These are phyloP conservation scores for Pseudogymnoascus sp. DNA, from an alignment of 2,329 filamentous ascomycete genomes.

Conservation along the genomic window DNA sequence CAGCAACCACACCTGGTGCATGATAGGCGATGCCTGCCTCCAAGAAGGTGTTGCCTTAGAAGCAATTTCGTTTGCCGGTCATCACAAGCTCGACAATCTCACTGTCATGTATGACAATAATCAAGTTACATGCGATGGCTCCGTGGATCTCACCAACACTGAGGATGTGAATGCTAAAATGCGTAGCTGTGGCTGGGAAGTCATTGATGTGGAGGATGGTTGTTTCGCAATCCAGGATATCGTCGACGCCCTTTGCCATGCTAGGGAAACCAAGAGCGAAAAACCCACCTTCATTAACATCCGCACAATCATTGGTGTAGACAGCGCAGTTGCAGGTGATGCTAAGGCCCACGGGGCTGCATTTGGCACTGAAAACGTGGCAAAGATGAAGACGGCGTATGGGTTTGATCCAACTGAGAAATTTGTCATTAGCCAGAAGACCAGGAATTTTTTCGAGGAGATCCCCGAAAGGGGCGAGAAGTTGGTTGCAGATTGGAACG, in stretches of 20 bases:
- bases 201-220: slow-evolving; percentile 42
- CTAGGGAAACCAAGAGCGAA: too few relatives aligned
- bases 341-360: slow-evolving; percentile 26
- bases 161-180: slow-evolving; percentile 46
- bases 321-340: slow-evolving; percentile 24
- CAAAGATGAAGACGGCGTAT: slow-evolving; percentile 32
- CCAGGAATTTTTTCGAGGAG: slow-evolving; percentile 45
- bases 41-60: slow-evolving; percentile 45
- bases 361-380: slow-evolving; percentile 16
- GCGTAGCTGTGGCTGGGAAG: slow-evolving; percentile 41
- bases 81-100: slow-evolving; percentile 42
- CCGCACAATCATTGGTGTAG: slow-evolving; percentile 42
- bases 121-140: slow-evolving; percentile 44
- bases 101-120: slow-evolving; percentile 48
- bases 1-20: slow-evolving; percentile 42
- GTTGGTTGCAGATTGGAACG: slow-evolving; percentile 42
- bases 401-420: slow-evolving; percentile 34
- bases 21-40: slow-evolving; percentile 44
- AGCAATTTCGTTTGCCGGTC: slow-evolving; percentile 42
- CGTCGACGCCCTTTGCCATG: too few relatives aligned
- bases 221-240: too few relatives aligned
- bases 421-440: slow-evolving; percentile 36
- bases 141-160: slow-evolving; percentile 39
- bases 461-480: slow-evolving; percentile 38
- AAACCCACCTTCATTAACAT: slow-evolving; percentile 48